Percentiles rank a stretch among this genome's conserved stretches.
phyloP scores from a whole-genome alignment of 2,329 filamentous ascomycete species.

The Xylariaceae sp. region DNA sequence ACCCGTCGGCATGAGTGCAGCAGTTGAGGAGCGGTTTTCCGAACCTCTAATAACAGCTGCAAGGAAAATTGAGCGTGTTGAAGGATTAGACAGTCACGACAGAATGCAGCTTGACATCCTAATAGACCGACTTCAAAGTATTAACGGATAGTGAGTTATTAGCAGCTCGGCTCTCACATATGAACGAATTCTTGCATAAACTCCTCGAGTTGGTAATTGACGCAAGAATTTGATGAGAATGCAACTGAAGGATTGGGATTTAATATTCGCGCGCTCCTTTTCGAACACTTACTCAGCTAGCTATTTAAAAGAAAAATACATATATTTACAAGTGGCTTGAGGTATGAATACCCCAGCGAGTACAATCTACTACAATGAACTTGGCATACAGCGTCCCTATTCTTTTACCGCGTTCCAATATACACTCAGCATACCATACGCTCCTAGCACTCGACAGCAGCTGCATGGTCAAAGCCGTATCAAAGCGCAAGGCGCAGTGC shows the following conservation, averaged over 20 bases:
- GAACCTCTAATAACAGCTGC: conserved; percentile 58
- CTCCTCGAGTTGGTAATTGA: not conserved
- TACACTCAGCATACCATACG: no score
- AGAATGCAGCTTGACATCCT: conserved; percentile 51
- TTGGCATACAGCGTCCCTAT: no score
- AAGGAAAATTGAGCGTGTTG: conserved; percentile 40
- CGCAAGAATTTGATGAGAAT: not conserved
- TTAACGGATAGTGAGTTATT: conserved; percentile 33
- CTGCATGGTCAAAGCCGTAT: no score
- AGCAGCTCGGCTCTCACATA: not conserved
- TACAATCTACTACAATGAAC: not conserved
- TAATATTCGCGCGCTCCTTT: not conserved
- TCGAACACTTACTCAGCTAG: not conserved
- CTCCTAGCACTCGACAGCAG: no score
- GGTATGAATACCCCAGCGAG: not conserved
- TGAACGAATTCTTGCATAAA: not conserved
- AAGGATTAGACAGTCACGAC: conserved; percentile 42
- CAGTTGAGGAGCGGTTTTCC: conserved; percentile 65
- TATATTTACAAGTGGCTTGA: not conserved
- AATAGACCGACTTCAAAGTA: conserved; percentile 50
- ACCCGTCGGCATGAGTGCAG: conserved; percentile 62
- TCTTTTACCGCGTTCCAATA: no score
- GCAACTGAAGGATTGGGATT: not conserved
- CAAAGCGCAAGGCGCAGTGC: no score
- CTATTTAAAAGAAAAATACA: no score